Conservation (phyloP, 2,329 filamentous ascomycete species). For the Talaromyces albobiverticillius region DNA sequence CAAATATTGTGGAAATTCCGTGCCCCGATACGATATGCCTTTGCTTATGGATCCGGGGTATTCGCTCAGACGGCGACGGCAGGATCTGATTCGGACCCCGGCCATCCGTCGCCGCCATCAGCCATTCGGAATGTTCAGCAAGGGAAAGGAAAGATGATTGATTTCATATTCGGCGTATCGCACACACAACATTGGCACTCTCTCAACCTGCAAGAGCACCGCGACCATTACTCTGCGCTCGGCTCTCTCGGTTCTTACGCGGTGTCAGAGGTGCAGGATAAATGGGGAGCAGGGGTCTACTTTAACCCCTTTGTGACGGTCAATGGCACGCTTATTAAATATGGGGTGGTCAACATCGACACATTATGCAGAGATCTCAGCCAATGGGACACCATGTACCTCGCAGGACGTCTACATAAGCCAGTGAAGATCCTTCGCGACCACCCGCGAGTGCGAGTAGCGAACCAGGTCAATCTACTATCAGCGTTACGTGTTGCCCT, state of each 20-base stretch:
- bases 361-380: slow-evolving; percentile 83
- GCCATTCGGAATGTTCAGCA: slow-evolving; percentile 82
- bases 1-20: slow-evolving; percentile 87
- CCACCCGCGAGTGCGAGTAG: slow-evolving; percentile 84
- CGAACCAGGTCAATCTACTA: slow-evolving; percentile 93
- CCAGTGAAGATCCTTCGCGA: slow-evolving; percentile 97
- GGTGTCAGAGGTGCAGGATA: slow-evolving; percentile 82
- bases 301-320: slow-evolving; percentile 95
- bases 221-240: slow-evolving; percentile 86
- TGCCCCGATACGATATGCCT: slow-evolving; percentile 91
- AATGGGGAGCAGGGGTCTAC: slow-evolving; percentile 89
- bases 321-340: slow-evolving; percentile 95
- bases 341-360: slow-evolving; percentile 91
- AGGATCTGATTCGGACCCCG: slow-evolving; percentile 33
- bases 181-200: slow-evolving; percentile 97
- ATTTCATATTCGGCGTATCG: slow-evolving; percentile 95
- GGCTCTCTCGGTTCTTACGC: slow-evolving; percentile 79
- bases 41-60: slow-evolving; percentile 95
- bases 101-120: slow-evolving; percentile 76
- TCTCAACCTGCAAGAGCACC: slow-evolving; percentile 82
- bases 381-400: slow-evolving; percentile 90
- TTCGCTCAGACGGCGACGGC: slow-evolving; percentile 70
- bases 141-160: slow-evolving; percentile 91
- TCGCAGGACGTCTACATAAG: slow-evolving; percentile 95
- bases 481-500: slow-evolving; percentile 88